Percentiles rank a stretch among this genome's conserved stretches.
phyloP scores from a whole-genome alignment of 2,329 filamentous ascomycete genomes.

The Sphaerostilbella broomeana region DNA sequence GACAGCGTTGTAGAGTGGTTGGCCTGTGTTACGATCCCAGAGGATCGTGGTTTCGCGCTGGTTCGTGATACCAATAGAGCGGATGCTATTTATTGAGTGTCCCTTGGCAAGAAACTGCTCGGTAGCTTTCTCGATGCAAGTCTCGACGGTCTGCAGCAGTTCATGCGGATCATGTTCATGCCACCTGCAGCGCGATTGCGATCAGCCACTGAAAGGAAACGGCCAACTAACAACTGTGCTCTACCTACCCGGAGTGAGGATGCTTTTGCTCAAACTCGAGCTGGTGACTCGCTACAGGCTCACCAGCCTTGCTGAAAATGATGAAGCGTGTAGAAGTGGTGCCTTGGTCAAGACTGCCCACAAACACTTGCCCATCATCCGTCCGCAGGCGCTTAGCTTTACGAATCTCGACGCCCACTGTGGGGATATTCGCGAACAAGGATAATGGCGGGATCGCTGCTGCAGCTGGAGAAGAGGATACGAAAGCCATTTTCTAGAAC shows the following conservation, averaged over 20 bases:
- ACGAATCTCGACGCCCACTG: slow-evolving; percentile 22
- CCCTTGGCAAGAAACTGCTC: slow-evolving; percentile 65
- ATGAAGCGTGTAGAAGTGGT: slow-evolving; percentile 86
- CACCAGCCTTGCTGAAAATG: slow-evolving; percentile 76
- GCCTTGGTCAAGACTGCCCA: slow-evolving; percentile 85
- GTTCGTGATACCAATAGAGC: slow-evolving; percentile 78
- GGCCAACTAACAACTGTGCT: no score
- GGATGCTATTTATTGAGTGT: slow-evolving; percentile 61
- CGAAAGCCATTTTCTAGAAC: no score
- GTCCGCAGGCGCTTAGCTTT: neutral
- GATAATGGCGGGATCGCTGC: no score
- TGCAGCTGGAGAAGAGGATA: slow-evolving; percentile 3
- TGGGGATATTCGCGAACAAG: no score
- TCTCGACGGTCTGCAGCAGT: slow-evolving; percentile 66
- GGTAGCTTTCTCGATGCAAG: slow-evolving; percentile 72
- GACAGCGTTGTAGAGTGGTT: slow-evolving; percentile 76
- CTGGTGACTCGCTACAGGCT: slow-evolving; percentile 76
- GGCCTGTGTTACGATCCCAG: slow-evolving; percentile 75
- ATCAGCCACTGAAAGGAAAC: no score
- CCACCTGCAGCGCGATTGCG: slow-evolving; percentile 52
- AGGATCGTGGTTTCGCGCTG: slow-evolving; percentile 84
- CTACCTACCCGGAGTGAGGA: slow-evolving; percentile 73
- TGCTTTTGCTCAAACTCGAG: slow-evolving; percentile 82
- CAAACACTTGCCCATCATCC: slow-evolving; percentile 50
- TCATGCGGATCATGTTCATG: slow-evolving; percentile 82